A percentile compares a stretch with the other conserved stretches of the same genome.
These are phyloP conservation scores for Coprinopsis strossmayeri DNA, from an alignment of 768 basidiomycete genomes.

Conservation along the genomic window DNA sequence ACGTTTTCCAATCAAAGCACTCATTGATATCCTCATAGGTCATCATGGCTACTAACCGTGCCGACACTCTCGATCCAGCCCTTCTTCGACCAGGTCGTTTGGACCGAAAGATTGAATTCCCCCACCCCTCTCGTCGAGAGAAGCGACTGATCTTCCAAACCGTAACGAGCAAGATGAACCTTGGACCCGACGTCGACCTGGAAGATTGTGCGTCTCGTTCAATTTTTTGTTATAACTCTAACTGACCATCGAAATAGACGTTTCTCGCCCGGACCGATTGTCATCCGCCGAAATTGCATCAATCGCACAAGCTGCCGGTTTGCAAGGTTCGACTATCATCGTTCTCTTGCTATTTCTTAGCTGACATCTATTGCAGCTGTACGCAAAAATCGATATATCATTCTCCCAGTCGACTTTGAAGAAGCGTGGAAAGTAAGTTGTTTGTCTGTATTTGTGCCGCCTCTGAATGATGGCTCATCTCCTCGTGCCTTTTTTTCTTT, in stretches of 20 bases:
- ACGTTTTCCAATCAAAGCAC: neutral
- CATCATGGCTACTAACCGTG: constrained; percentile 99
- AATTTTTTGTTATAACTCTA: neutral
- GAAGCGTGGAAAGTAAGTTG: constrained; percentile 96
- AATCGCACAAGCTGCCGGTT: constrained; percentile 93
- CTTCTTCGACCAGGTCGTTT: constrained; percentile 95
- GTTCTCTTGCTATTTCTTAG: neutral
- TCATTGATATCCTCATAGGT: constrained; percentile 45
- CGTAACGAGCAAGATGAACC: constrained; percentile 94
- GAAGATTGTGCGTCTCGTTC: constrained; percentile 77
- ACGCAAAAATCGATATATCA: constrained; percentile 96
- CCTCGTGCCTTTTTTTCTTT: constrained; percentile 28
- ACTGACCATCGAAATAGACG: constrained; percentile 48
- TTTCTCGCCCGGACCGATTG: constrained; percentile 91
- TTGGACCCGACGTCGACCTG: constrained; percentile 94
- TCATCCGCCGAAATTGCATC: constrained; percentile 95
- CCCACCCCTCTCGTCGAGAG: constrained; percentile 88
- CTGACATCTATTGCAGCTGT: constrained; percentile 51
- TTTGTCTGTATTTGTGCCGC: constrained; percentile 46
- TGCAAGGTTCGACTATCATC: constrained; percentile 66
- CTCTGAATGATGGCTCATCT: constrained; percentile 10
- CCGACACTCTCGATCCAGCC: constrained; percentile 96
- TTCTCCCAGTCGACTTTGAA: constrained; percentile 95
- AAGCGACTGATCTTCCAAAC: constrained; percentile 98
- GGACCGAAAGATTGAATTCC: constrained; percentile 99